A percentile compares a stretch with the other conserved stretches of the same genome.
Conservation (phyloP, 257 asterid species). For the Solanum corneliomulleri region DNA sequence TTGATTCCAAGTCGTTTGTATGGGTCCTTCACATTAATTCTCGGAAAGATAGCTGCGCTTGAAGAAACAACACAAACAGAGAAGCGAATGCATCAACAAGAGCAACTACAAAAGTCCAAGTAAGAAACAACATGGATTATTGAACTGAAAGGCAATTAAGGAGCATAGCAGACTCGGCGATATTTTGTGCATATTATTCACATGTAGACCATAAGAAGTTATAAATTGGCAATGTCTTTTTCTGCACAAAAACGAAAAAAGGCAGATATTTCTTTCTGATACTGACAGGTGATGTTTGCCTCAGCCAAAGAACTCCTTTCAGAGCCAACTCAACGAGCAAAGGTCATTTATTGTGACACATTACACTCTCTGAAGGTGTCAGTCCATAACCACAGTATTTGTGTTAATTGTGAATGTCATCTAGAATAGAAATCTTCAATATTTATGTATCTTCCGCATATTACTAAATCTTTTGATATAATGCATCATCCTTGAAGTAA, state of each 20-base stretch:
- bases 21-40: conserved; percentile 78
- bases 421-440: not conserved
- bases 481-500: not conserved
- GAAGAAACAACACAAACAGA: not conserved
- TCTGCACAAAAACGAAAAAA: not conserved
- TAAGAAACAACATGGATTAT: not conserved
- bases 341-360: not conserved
- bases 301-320: not conserved
- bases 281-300: not conserved
- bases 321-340: not conserved
- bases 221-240: not conserved
- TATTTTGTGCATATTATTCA: not conserved
- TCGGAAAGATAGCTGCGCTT: conserved; percentile 61
- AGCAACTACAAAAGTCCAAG: not conserved
- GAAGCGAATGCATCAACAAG: not conserved
- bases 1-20: conserved; percentile 92
- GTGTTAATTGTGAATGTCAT: not conserved
- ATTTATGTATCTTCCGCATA: not conserved
- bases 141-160: not conserved
- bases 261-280: not conserved
- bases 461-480: not conserved
- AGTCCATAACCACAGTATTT: not conserved
- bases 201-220: not conserved
- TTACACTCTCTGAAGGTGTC: not conserved
- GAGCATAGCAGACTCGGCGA: not conserved